These are phyloP conservation scores for Trametes hirsuta DNA, from an alignment of 1,284 basidiomycete genomes.

Conservation along the genomic window DNA sequence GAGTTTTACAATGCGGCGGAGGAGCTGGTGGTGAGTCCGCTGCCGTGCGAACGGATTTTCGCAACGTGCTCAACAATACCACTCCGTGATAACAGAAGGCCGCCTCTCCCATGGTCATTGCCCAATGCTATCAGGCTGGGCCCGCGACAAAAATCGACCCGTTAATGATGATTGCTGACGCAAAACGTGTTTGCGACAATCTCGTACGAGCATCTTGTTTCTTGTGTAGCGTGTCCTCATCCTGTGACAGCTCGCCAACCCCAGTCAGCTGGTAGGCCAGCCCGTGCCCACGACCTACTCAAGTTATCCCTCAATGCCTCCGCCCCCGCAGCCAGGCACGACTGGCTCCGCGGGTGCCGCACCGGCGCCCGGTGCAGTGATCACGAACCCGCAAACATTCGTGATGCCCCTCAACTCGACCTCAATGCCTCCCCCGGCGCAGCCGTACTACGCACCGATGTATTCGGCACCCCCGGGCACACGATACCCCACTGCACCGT, in stretches of 20 bases:
- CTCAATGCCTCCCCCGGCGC: conserved; percentile 33
- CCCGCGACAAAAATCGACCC: conserved; percentile 72
- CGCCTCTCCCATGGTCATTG: conserved; percentile 70
- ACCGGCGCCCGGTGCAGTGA: conserved; percentile 42
- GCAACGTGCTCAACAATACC: conserved; percentile 4
- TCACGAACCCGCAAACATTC: conserved; percentile 71
- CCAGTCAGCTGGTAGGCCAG: conserved; percentile 61
- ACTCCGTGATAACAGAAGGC: conserved; percentile 54
- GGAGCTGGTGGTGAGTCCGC: conserved; percentile 70
- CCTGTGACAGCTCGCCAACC: conserved; percentile 63
- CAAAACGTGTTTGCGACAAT: conserved; percentile 75
- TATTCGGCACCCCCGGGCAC: conserved; percentile 38
- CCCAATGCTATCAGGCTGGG: conserved; percentile 78
- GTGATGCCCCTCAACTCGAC: conserved; percentile 60
- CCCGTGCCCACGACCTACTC: conserved; percentile 60
- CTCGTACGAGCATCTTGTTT: conserved; percentile 50
- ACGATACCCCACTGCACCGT: conserved; percentile 61
- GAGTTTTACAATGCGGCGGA: conserved; percentile 85
- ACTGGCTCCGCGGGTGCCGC: conserved; percentile 30
- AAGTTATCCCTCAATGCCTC: conserved; percentile 30
- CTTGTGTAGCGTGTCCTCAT: conserved; percentile 13
- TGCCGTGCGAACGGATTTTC: conserved; percentile 6
- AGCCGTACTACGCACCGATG: conserved; percentile 49
- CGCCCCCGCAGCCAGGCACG: conserved; percentile 30
- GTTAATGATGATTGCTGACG: conserved; percentile 69